Evolutionary conservation across 305 asterid genomes (phyloP).

Genomic region (Rubia peregrina): DNA sequence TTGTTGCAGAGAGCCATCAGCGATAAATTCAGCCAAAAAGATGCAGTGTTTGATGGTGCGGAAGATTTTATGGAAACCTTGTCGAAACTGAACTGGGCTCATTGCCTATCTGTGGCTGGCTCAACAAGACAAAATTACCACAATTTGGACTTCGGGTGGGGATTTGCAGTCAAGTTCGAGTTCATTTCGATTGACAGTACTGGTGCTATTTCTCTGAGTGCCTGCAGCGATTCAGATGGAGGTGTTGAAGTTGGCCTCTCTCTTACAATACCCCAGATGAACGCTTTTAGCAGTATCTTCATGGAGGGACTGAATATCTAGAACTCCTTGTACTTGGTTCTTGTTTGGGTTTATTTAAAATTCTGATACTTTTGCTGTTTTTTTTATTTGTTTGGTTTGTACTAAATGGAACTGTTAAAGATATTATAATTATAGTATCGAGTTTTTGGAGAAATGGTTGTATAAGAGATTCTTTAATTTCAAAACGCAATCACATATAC

Average conservation of each 20-base stretch:
- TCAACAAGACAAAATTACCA: slow-evolving; percentile 18
- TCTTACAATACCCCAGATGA: not conserved
- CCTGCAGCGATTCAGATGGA: not conserved
- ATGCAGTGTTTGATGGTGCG: slow-evolving; percentile 13
- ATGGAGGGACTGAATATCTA: not conserved
- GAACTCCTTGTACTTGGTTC: not conserved
- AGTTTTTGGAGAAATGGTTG: no score
- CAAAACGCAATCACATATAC: no score
- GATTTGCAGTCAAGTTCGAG: slow-evolving; percentile 21
- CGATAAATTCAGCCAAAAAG: slow-evolving; percentile 9
- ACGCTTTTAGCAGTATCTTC: not conserved
- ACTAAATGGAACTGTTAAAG: no score
- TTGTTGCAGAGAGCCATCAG: slow-evolving; percentile 10
- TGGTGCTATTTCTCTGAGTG: not conserved
- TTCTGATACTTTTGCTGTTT: no score
- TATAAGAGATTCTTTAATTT: no score
- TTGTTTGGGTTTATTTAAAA: no score
- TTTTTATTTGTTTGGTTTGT: no score
- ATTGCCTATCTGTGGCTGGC: slow-evolving; percentile 20
- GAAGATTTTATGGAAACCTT: slow-evolving; percentile 9
- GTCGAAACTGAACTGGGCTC: not conserved
- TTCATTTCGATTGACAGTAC: slow-evolving; percentile 13
- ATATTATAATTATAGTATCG: no score
- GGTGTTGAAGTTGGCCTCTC: slow-evolving; percentile 2
- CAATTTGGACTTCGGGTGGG: slow-evolving; percentile 28